Conservation (phyloP, 768 basidiomycete species). For the Tylopilus sp. region DNA sequence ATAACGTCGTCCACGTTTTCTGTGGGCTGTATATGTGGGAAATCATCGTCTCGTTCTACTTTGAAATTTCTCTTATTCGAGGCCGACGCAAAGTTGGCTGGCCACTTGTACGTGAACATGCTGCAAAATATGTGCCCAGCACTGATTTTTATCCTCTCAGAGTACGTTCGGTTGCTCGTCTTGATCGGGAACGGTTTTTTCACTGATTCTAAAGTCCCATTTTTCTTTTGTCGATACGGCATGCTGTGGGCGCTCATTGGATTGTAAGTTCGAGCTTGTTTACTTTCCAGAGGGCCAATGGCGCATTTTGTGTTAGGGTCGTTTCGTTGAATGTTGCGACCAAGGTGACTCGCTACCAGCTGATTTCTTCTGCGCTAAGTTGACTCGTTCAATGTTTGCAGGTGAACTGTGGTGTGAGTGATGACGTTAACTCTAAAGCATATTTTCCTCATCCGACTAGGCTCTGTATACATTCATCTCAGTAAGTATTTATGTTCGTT, state of each 20-base stretch:
- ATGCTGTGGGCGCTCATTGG: slow-evolving; percentile 65
- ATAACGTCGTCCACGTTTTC: slow-evolving; percentile 56
- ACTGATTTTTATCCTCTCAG: slow-evolving; percentile 14
- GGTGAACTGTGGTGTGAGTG: slow-evolving; percentile 61
- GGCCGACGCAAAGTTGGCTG: slow-evolving; percentile 59
- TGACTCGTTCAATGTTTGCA: slow-evolving; percentile 5
- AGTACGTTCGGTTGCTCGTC: slow-evolving; percentile 13
- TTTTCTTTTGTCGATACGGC: slow-evolving; percentile 70
- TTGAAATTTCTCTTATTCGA: slow-evolving; percentile 64
- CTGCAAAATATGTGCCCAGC: neutral
- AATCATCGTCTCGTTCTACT: slow-evolving; percentile 55
- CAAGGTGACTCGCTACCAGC: slow-evolving; percentile 10
- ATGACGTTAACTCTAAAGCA: neutral
- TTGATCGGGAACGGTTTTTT: slow-evolving; percentile 1
- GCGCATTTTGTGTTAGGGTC: slow-evolving; percentile 38
- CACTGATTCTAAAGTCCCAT: slow-evolving; percentile 42
- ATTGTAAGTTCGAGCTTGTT: slow-evolving; percentile 37
- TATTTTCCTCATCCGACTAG: slow-evolving; percentile 27
- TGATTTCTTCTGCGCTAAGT: neutral
- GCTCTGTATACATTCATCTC: slow-evolving; percentile 69
- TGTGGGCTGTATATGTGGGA: slow-evolving; percentile 72
- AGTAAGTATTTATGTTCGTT: slow-evolving; percentile 31
- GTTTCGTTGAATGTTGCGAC: slow-evolving; percentile 51
- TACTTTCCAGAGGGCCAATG: neutral
- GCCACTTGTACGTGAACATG: slow-evolving; percentile 56